Evolutionary conservation across 2,329 filamentous ascomycete species (phyloP).

Genomic region (Calonectria leucothoes): DNA sequence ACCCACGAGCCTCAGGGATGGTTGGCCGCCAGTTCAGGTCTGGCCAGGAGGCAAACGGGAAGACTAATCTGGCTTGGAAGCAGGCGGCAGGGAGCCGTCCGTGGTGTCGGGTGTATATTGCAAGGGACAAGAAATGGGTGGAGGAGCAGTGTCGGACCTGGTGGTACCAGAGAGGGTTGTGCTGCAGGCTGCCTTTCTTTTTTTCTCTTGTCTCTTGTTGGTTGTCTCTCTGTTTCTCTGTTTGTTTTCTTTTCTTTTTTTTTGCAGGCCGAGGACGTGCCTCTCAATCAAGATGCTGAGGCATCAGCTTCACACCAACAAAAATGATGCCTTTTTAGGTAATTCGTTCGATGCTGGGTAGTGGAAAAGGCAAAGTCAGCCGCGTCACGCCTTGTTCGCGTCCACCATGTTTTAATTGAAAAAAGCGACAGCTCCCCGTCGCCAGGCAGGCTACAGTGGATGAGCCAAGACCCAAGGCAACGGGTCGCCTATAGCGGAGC

Average conservation of each 20-base stretch:
- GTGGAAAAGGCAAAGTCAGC: slow-evolving; percentile 6
- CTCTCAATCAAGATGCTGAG: neutral
- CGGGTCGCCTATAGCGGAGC: slow-evolving; percentile 5
- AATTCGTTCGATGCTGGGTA: neutral
- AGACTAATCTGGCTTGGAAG: slow-evolving; percentile 9
- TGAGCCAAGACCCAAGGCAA: slow-evolving; percentile 2
- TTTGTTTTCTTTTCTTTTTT: neutral
- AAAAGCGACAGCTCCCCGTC: neutral
- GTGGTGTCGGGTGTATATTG: slow-evolving; percentile 24
- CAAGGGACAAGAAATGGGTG: slow-evolving; percentile 10
- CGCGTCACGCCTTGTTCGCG: slow-evolving; percentile 11
- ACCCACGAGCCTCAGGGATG: slow-evolving; percentile 27
- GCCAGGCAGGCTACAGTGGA: neutral
- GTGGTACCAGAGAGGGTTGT: slow-evolving; percentile 9
- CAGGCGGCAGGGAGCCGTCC: slow-evolving; percentile 24
- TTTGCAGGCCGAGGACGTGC: neutral
- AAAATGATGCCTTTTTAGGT: neutral
- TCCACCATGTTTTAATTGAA: neutral
- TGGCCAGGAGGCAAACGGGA: neutral
- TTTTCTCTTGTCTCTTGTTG: neutral
- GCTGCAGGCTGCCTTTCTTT: slow-evolving; percentile 3
- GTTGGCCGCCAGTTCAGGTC: slow-evolving; percentile 21
- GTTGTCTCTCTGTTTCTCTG: neutral
- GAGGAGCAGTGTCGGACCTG: neutral
- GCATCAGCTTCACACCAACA: neutral